phyloP scores from a whole-genome alignment of 169 alveolate species.

The Pseudocohnilembus persalinus region DNA sequence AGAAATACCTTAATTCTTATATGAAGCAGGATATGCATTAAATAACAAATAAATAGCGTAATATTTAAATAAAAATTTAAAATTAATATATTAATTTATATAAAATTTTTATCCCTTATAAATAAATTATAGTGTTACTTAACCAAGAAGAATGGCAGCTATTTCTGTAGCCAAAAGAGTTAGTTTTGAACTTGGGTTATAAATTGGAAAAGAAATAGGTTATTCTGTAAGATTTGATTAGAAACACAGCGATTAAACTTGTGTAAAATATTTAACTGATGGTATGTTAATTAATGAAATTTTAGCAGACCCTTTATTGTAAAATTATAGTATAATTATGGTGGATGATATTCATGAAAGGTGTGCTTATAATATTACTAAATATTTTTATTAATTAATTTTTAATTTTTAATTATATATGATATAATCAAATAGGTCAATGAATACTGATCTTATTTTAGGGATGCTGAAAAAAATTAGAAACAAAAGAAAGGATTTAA shows the following conservation, averaged over 20 bases:
- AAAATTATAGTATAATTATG: constrained; percentile 94
- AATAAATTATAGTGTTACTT: constrained; percentile 54
- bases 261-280: constrained; percentile 98
- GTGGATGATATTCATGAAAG: constrained; percentile 99
- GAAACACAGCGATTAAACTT: constrained; percentile 70
- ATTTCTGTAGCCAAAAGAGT: constrained; percentile 81
- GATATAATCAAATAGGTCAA: no score
- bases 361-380: no score
- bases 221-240: constrained; percentile 89
- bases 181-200: constrained; percentile 66
- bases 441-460: constrained; percentile 97
- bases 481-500: constrained; percentile 61
- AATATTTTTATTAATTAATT: no score
- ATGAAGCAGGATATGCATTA: constrained; percentile 68
- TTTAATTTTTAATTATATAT: no score
- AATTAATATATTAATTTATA: no score
- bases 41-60: constrained; percentile 47
- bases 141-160: constrained; percentile 90
- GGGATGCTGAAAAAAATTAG: constrained; percentile 89
- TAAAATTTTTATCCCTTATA: neutral
- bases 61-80: no score
- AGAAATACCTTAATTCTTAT: constrained; percentile 80
- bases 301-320: constrained; percentile 86
- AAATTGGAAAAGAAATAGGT: constrained; percentile 81
- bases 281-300: constrained; percentile 97